phyloP scores from a whole-genome alignment of 2,329 filamentous ascomycete genomes.

The Verticillium tricorpus region DNA sequence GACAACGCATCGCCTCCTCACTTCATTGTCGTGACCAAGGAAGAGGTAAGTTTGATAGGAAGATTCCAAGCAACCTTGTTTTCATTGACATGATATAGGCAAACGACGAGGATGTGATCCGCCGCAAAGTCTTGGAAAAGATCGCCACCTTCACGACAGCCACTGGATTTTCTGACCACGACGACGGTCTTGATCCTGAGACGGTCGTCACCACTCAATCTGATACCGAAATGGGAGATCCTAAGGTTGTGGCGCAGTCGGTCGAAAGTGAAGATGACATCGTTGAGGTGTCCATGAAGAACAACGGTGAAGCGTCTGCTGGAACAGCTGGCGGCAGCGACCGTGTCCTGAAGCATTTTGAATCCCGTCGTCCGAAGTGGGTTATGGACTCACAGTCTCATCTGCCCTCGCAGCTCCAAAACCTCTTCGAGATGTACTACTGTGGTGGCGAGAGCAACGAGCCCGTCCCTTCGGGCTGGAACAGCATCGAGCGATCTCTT shows the following conservation, averaged over 20 bases:
- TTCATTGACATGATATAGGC: conserved; percentile 27
- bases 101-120: conserved; percentile 62
- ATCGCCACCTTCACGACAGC: conserved; percentile 73
- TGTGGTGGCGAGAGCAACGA: conserved; percentile 43
- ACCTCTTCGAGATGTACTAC: conserved; percentile 74
- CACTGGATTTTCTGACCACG: conserved; percentile 40
- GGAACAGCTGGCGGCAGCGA: conserved; percentile 8
- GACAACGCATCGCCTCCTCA: conserved; percentile 45
- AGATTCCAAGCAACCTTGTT: background rate
- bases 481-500: conserved; percentile 55
- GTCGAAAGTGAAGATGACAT: conserved; percentile 86
- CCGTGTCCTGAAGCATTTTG: conserved; percentile 40
- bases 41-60: conserved; percentile 50
- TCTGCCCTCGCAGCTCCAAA: conserved; percentile 60
- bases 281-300: conserved; percentile 77
- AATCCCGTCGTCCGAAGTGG: conserved; percentile 47
- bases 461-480: conserved; percentile 67
- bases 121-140: conserved; percentile 74
- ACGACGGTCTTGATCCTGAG: conserved; percentile 61
- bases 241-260: conserved; percentile 70
- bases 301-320: conserved; percentile 11
- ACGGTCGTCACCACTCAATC: conserved; percentile 61
- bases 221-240: conserved; percentile 62
- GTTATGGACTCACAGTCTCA: conserved; percentile 42
- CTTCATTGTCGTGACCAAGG: conserved; percentile 70